phyloP scores from a whole-genome alignment of 345 rosid genomes.

The Brassica napus region Da-Ae NC_063452.1:8005501-8006000 shows the following conservation, averaged over 20 bases:
- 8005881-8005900: not conserved
- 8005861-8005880: not conserved
- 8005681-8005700: not conserved
- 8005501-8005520: slow-evolving; percentile 18
- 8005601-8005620: slow-evolving; percentile 83
- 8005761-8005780: slow-evolving; percentile 76
- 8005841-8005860: slow-evolving; percentile 96
- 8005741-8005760: slow-evolving; percentile 52
- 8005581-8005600: slow-evolving; percentile 39
- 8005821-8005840: slow-evolving; percentile 94
- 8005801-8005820: slow-evolving; percentile 82
- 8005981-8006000: slow-evolving; percentile 80
- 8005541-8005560: not conserved
- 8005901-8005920: not conserved
- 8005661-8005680: not conserved
- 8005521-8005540: not conserved
- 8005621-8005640: slow-evolving; percentile 84
- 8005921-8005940: slow-evolving; percentile 23
- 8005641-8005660: slow-evolving; percentile 68
- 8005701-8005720: no score
- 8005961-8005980: slow-evolving; percentile 91
- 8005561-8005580: not conserved
- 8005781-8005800: slow-evolving; percentile 69
- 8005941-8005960: slow-evolving; percentile 81
- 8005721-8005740: slow-evolving; percentile 6